phyloP scores from a whole-genome alignment of 1,284 basidiomycete species.

The Ceratobasidium sp. region DNA sequence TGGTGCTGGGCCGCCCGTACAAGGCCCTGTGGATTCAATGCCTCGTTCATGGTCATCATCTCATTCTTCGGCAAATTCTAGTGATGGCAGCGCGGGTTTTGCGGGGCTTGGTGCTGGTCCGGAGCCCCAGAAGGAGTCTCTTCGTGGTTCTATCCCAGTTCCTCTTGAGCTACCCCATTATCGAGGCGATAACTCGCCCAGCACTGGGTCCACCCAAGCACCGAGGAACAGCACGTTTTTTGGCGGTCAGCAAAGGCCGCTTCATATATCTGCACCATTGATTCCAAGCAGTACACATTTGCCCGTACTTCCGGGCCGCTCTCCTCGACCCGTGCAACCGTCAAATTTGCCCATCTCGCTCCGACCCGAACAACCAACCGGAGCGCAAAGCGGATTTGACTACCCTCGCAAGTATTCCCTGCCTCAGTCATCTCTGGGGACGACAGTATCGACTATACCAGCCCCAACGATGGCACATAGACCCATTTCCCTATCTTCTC shows the following conservation, averaged over 20 bases:
- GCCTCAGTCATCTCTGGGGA: constrained; percentile 2
- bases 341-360: not conserved
- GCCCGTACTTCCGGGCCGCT: not conserved
- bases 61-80: constrained; percentile 9
- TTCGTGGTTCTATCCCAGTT: constrained; percentile 1
- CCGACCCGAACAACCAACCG: not conserved
- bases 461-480: constrained; percentile 3
- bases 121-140: not conserved
- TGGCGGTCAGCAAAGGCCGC: not conserved
- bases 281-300: not conserved
- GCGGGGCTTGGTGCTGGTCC: constrained; percentile 19
- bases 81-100: constrained; percentile 10
- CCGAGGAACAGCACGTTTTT: not conserved
- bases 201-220: not conserved
- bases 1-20: not conserved
- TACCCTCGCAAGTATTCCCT: not conserved
- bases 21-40: not conserved
- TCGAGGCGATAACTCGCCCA: not conserved
- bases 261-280: constrained; percentile 3
- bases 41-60: constrained; percentile 16
- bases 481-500: not conserved
- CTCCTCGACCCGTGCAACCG: not conserved
- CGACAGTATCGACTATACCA: constrained; percentile 5
- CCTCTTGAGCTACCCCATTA: not conserved
- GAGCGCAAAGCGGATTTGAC: constrained; percentile 3